Evolutionary conservation across 2,329 filamentous ascomycete species (phyloP), one percentile per base, ranked within the genome.

Genomic region (Fusarium euwallaceae): DNA sequence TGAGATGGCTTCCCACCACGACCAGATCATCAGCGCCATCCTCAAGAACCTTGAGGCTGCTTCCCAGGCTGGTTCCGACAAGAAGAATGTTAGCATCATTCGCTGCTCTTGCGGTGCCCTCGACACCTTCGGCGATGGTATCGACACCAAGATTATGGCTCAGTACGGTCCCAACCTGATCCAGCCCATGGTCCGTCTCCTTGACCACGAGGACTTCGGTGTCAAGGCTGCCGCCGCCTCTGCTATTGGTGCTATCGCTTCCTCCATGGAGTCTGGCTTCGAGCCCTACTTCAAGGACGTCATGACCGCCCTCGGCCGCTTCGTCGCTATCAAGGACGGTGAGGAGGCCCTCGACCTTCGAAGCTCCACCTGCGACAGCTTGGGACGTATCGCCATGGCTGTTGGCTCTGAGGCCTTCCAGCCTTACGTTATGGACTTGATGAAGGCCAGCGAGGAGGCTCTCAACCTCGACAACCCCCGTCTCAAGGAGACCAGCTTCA

Each of bases 401-500:
- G 96, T 98, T 69, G 97, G 97, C 22, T 87, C 94, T 39, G 89
- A 94, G 81, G 88, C 93, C 58, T 98, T 98, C 88, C 92, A 97
- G 86, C 94, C 94, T 16, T 98, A 96, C 81, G 95, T 98, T 39
- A 88, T 93, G 80, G 94, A 95, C 48, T 88, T 98, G 68, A 98
- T 99, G 94, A 89, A 92, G 79, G 93, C 96, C 16, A 98, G 94
- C 76, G 95, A 98, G 84, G 95, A 98, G 84, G 95, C 94, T 65
- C 89, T 98, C 3, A 88, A 93, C 78, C 91, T 99, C 4, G 95
- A 95, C 78, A 95, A 98, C 85, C 94, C 95, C 48, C 91, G 95
- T 67, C 91, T 98, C 61, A 94, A 95, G 83, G 97, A 99, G 87
- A 98, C 95, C 72, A 98, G 95, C 82, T 99, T 98, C 86, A 97